Evolutionary conservation across 345 rosid genomes (phyloP).

Genomic region (Toxicodendron radicans): DNA sequence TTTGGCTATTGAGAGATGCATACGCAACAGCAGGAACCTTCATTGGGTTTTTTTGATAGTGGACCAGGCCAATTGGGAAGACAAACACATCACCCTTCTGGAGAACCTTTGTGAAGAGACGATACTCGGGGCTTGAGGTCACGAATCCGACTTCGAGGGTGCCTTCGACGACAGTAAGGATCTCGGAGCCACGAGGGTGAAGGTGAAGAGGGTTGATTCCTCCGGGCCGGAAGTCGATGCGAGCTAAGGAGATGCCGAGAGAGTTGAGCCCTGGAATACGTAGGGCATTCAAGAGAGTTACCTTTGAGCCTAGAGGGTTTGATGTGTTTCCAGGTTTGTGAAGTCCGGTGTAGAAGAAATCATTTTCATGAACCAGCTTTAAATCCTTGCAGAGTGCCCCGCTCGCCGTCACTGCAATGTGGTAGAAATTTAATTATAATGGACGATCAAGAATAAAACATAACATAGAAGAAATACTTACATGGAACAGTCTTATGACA

Average conservation of each 20-base stretch:
- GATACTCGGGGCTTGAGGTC: neutral
- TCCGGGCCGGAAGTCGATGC: neutral
- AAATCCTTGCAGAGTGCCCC: slow-evolving; percentile 17
- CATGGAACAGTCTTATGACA: too few relatives aligned
- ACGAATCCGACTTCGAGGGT: neutral
- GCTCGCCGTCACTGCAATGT: neutral
- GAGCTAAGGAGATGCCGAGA: slow-evolving; percentile 12
- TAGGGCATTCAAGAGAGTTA: neutral
- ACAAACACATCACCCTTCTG: neutral
- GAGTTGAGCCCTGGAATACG: slow-evolving; percentile 18
- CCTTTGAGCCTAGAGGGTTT: neutral
- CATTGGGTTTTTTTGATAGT: neutral
- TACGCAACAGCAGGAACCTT: neutral
- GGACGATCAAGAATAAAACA: neutral
- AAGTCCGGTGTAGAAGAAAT: slow-evolving; percentile 10
- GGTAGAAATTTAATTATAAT: neutral
- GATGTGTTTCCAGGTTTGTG: slow-evolving; percentile 1
- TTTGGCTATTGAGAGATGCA: slow-evolving; percentile 15
- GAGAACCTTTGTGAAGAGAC: neutral
- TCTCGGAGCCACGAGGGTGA: slow-evolving; percentile 16
- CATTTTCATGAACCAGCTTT: neutral
- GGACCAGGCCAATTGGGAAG: neutral
- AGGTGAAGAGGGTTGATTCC: slow-evolving; percentile 9
- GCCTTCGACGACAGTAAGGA: slow-evolving; percentile 5
- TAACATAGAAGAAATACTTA: too few relatives aligned